Conservation (phyloP, 2,329 filamentous ascomycete genomes). For the Sclerotinia minor region DNA sequence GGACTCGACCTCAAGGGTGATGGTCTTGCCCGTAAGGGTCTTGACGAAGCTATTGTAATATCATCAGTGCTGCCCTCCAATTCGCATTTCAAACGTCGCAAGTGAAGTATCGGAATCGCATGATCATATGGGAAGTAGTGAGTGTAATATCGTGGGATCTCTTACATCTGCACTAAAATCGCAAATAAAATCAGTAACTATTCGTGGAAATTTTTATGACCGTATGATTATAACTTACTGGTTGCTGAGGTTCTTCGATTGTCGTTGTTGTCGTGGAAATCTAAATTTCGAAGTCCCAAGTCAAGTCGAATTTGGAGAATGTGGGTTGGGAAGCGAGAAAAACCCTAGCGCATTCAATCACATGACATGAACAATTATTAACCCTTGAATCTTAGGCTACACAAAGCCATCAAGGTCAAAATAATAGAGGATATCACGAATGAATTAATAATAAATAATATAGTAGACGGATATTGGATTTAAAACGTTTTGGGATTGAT, state of each 20-base stretch:
- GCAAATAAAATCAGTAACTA: slow-evolving; percentile 42
- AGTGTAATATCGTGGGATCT: slow-evolving; percentile 38
- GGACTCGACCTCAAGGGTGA: slow-evolving; percentile 99
- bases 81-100: not conserved
- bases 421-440: not conserved
- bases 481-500: too few species aligned
- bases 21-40: slow-evolving; percentile 99
- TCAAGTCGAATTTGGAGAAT: slow-evolving; percentile 20
- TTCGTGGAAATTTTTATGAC: slow-evolving; percentile 16
- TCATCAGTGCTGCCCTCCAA: slow-evolving; percentile 32
- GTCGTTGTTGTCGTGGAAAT: slow-evolving; percentile 32
- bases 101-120: not conserved
- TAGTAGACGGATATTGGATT: not conserved
- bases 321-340: slow-evolving; percentile 11
- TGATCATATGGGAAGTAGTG: slow-evolving; percentile 23
- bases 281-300: slow-evolving; percentile 25
- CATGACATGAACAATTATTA: not conserved
- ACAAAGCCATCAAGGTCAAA: slow-evolving; percentile 7
- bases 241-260: slow-evolving; percentile 45
- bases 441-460: not conserved
- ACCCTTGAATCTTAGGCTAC: slow-evolving; percentile 17
- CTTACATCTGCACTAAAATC: slow-evolving; percentile 86
- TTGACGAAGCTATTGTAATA: slow-evolving; percentile 82
- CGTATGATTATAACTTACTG: slow-evolving; percentile 51
- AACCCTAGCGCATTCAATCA: slow-evolving; percentile 14